These are phyloP conservation scores for Phyllosticta capitalensis DNA, from an alignment of 2,329 filamentous ascomycete species.

Conservation along the genomic window DNA sequence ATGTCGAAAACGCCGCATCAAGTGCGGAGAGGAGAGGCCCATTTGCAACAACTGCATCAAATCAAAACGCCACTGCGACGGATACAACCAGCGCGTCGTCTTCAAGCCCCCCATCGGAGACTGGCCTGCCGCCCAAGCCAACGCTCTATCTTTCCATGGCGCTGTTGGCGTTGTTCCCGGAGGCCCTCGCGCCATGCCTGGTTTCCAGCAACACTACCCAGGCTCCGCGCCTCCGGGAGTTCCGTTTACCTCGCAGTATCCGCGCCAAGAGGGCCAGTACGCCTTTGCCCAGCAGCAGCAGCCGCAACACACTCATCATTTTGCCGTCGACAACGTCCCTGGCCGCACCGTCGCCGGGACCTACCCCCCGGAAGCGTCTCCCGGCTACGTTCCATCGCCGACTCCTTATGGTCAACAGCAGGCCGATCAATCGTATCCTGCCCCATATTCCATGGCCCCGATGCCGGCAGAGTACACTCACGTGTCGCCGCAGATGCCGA, in stretches of 20 bases:
- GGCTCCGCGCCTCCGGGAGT: not conserved
- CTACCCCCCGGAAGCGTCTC: constrained; percentile 1
- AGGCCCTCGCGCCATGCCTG: constrained; percentile 2
- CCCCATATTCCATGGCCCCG: constrained; percentile 4
- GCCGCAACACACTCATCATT: constrained; percentile 6
- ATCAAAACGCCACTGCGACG: constrained; percentile 74
- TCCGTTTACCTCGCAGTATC: not conserved
- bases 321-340: constrained; percentile 2
- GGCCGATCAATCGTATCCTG: not conserved
- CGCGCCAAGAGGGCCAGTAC: constrained; percentile 5
- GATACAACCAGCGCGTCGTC: constrained; percentile 70
- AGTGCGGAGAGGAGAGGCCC: constrained; percentile 85
- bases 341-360: not conserved
- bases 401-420: constrained; percentile 2
- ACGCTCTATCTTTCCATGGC: constrained; percentile 11
- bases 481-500: not conserved
- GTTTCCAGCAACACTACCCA: constrained; percentile 8
- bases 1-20: constrained; percentile 89
- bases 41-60: constrained; percentile 79
- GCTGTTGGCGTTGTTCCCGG: constrained; percentile 10
- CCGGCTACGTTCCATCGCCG: not conserved
- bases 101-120: constrained; percentile 65
- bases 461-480: constrained; percentile 2
- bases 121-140: constrained; percentile 28
- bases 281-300: not conserved